Percentiles rank a stretch among this genome's conserved stretches.
phyloP scores from a whole-genome alignment of 2,329 filamentous ascomycete genomes.

The Alternaria novae-zelandiae region DNA sequence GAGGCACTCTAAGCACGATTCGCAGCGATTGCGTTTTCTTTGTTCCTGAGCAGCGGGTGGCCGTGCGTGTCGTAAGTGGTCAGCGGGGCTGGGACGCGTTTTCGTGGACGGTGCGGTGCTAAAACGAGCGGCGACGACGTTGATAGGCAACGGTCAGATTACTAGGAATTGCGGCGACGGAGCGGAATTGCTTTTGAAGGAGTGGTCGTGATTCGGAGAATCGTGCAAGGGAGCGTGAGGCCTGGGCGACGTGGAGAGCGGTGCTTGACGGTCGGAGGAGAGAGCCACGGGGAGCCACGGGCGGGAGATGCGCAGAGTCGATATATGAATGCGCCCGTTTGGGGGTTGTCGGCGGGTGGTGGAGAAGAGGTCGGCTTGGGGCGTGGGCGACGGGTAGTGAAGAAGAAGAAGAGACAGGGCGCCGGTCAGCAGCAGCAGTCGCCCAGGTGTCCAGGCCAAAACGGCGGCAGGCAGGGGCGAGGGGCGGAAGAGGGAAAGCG shows the following conservation, averaged over 20 bases:
- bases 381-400: conserved; percentile 20
- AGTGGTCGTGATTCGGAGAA: conserved; percentile 46
- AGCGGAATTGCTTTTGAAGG: conserved; percentile 31
- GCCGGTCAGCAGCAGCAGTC: conserved; percentile 19
- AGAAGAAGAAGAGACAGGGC: conserved; percentile 19
- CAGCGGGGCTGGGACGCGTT: conserved; percentile 12
- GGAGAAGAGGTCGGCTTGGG: conserved; percentile 25
- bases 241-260: conserved; percentile 23
- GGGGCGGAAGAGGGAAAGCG: conserved; percentile 24
- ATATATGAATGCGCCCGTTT: conserved; percentile 40
- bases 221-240: conserved; percentile 45
- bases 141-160: conserved; percentile 25
- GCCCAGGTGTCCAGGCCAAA: conserved; percentile 25
- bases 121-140: conserved; percentile 38
- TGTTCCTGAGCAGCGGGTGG: conserved; percentile 31
- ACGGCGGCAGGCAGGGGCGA: conserved; percentile 20
- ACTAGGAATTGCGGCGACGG: conserved; percentile 17
- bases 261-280: conserved; percentile 18
- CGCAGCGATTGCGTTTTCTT: conserved; percentile 20
- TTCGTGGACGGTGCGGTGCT: conserved; percentile 10
- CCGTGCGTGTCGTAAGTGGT: conserved; percentile 30
- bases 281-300: conserved; percentile 38
- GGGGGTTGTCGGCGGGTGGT: conserved; percentile 43
- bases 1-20: neutral
- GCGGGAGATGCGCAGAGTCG: conserved; percentile 42